Evolutionary conservation across 176 grass and related monocot genomes (phyloP), one percentile per base, ranked within the genome.

Genomic region (Hyparrhenia diplandra): DNA sequence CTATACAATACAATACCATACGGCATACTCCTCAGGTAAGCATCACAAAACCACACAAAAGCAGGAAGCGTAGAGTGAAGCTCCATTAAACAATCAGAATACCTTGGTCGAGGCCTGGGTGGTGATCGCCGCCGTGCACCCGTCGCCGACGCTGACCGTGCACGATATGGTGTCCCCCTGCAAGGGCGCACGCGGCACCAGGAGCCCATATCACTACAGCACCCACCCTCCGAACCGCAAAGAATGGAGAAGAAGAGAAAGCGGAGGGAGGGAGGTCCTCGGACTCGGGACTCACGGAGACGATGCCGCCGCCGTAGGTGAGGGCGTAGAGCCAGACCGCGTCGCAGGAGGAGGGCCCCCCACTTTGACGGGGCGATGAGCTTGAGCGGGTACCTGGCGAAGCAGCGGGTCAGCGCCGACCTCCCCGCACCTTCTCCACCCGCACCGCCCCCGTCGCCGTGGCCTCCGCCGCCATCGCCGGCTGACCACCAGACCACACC

Each of bases 31-130:
- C n/a, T n/a, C 31, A 1, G 13, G 11, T 71, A 18, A 29, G 40
- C 40, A 29, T 46, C 23, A 18, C 7, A 71, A 46, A 7, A 46
- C 40, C 40, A 28, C 12, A 46, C 40, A 10, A 2, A 71, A 9
- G 31, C 31, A 32, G 31, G 31, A 32, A 42, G 7, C 13, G 2
- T 24, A 17, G 23, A 46, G 23, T 5, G 37, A 46, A 45, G 40
- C 13, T 46, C 45, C 12, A 28, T 45, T 24, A 5, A 27, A 7
- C 10, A 71, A 47, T 2, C 3, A 5, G 29, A 18, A n/a, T 34
- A 94, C 92, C 92, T 98, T 98, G 58, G 95, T 98, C 20, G 90
- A 95, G 88, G 95, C 88, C 72, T 95, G 95, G 34, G 95, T 98
- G 34, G 92, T 95, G 64, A 98, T 63, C 20, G 90, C 88, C 54